A percentile compares a stretch with the other conserved stretches of the same genome.
phyloP scores from a whole-genome alignment of 495 filamentous ascomycete species.

The Neurospora tetrasperma region DNA sequence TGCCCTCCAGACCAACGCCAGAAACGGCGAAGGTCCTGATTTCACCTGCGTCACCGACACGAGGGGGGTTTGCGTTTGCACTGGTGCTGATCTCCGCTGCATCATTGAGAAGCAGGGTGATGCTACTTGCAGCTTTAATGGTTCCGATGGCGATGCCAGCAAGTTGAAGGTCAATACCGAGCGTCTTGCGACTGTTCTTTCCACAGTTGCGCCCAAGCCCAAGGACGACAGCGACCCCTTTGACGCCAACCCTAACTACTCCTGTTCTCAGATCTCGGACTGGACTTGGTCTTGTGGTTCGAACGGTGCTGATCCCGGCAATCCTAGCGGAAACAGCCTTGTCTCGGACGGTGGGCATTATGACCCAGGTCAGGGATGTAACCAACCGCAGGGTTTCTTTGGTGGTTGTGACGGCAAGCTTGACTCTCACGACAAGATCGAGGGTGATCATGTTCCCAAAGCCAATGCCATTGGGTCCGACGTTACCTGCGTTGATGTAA shows the following conservation, averaged over 20 bases:
- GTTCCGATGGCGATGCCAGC: neutral
- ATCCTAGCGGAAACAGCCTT: neutral
- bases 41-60: neutral
- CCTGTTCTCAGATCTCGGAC: neutral
- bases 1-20: neutral
- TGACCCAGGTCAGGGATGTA: neutral
- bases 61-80: neutral
- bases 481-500: too few species aligned
- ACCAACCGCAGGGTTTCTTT: neutral
- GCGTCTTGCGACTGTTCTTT: neutral
- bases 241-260: neutral
- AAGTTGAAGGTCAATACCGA: neutral
- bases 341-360: neutral
- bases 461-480: too few species aligned
- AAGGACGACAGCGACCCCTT: neutral
- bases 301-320: neutral
- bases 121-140: neutral
- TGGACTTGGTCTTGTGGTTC: neutral
- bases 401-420: neutral
- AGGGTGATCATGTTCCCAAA: too few species aligned
- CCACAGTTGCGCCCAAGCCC: neutral
- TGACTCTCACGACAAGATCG: too few species aligned
- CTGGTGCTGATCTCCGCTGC: neutral
- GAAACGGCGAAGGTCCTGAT: neutral
- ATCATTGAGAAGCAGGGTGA: neutral